These are phyloP conservation scores for Hippophae gyantsensis DNA, from an alignment of 306 rosid genomes.

Conservation along the genomic window DNA sequence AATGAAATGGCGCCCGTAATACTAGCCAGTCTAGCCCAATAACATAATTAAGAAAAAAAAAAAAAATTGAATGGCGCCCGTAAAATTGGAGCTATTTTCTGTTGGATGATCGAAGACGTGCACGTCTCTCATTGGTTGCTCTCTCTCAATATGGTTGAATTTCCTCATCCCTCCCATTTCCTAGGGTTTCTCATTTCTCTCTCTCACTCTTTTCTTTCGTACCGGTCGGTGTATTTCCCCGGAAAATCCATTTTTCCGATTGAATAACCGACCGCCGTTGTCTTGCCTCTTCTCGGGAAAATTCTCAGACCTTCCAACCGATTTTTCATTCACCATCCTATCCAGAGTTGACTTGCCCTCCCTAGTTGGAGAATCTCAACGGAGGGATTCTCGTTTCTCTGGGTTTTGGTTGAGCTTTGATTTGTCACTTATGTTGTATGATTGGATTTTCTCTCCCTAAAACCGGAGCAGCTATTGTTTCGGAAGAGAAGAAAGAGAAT, in stretches of 20 bases:
- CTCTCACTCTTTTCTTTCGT: constrained; percentile 11
- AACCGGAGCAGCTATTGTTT: constrained; percentile 1
- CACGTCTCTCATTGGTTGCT: constrained; percentile 10
- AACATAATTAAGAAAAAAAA: not conserved
- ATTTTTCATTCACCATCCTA: not conserved
- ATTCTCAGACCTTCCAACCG: not conserved
- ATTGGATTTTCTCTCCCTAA: constrained; percentile 1
- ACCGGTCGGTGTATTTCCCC: constrained; percentile 52
- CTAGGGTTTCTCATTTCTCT: constrained; percentile 4
- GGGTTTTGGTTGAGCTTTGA: constrained; percentile 2
- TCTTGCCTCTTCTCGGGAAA: not conserved
- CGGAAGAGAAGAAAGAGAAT: not conserved
- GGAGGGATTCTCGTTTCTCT: not conserved
- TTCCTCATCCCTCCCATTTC: constrained; percentile 21
- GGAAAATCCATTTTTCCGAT: constrained; percentile 26
- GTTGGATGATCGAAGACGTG: constrained; percentile 28
- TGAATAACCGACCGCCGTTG: constrained; percentile 31
- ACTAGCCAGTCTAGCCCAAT: no score
- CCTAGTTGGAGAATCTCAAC: not conserved
- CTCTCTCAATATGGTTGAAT: not conserved
- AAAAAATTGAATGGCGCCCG: constrained; percentile 5
- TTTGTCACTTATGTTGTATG: not conserved
- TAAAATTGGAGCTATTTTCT: constrained; percentile 12
- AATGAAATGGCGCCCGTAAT: no score
- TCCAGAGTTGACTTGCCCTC: no score